Conservation (phyloP, 805 yeast species). For the Komagataella kurtzmanii region DNA sequence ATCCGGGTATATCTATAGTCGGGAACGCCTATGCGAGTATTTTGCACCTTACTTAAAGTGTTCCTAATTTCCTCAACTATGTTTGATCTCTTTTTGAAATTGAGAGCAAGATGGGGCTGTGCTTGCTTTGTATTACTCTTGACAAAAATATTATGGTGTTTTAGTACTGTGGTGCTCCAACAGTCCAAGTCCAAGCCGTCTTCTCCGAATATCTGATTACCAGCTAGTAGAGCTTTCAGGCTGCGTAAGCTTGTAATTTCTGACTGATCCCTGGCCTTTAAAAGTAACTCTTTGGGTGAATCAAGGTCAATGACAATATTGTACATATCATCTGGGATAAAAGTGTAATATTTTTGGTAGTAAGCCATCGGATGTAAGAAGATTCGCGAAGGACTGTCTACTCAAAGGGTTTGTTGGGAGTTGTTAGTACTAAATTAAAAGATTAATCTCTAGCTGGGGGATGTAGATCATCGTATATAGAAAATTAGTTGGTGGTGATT, state of each 20-base stretch:
- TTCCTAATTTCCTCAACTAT: slow-evolving; percentile 4
- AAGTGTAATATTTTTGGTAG: neutral
- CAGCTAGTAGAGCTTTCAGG: neutral
- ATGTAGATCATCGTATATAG: neutral
- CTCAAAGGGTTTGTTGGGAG: no score
- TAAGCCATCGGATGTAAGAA: neutral
- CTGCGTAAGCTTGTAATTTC: slow-evolving; percentile 4
- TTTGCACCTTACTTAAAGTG: slow-evolving; percentile 4
- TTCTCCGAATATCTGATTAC: slow-evolving; percentile 9
- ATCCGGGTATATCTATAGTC: slow-evolving; percentile 22
- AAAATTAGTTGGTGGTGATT: neutral
- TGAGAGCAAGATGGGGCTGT: neutral
- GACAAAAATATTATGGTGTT: slow-evolving; percentile 3
- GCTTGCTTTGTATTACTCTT: slow-evolving; percentile 3
- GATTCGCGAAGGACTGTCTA: neutral
- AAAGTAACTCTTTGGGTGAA: slow-evolving; percentile 7
- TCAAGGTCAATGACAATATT: neutral
- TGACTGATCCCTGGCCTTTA: slow-evolving; percentile 12
- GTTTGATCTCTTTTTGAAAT: neutral
- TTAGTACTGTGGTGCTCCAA: slow-evolving; percentile 3
- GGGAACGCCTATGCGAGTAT: slow-evolving; percentile 1
- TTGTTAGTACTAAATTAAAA: neutral
- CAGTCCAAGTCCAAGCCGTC: slow-evolving; percentile 2
- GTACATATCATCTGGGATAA: neutral
- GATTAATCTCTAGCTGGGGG: neutral